phyloP scores from a whole-genome alignment of 306 rosid genomes.

The Gleditsia sinensis region DNA sequence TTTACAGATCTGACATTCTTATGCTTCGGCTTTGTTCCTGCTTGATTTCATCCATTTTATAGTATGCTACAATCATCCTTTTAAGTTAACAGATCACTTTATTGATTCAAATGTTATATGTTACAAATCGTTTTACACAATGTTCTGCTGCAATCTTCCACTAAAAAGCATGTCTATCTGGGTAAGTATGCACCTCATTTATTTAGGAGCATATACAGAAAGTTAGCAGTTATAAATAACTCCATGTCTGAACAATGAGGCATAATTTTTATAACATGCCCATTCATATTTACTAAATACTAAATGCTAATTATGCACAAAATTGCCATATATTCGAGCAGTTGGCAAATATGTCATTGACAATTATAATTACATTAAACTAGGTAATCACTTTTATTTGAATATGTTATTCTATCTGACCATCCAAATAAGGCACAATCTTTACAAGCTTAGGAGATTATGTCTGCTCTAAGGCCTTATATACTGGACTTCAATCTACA shows the following conservation, averaged over 20 bases:
- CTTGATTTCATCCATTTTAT: no score
- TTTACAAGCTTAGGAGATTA: not conserved
- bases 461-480: not conserved
- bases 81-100: no score
- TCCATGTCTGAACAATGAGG: not conserved
- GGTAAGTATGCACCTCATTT: not conserved
- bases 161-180: not conserved
- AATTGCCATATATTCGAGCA: not conserved
- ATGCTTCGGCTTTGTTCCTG: no score
- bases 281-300: not conserved
- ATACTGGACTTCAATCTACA: slow-evolving; percentile 13
- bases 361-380: not conserved
- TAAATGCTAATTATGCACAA: not conserved
- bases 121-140: no score
- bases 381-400: slow-evolving; percentile 6
- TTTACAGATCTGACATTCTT: no score
- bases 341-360: not conserved
- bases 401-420: not conserved
- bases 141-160: no score
- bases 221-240: not conserved
- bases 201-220: not conserved
- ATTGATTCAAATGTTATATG: no score
- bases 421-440: not conserved
- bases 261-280: not conserved
- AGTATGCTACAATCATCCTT: no score